Evolutionary conservation across 1,284 basidiomycete genomes (phyloP).

Genomic region (Flammula alnicola): DNA sequence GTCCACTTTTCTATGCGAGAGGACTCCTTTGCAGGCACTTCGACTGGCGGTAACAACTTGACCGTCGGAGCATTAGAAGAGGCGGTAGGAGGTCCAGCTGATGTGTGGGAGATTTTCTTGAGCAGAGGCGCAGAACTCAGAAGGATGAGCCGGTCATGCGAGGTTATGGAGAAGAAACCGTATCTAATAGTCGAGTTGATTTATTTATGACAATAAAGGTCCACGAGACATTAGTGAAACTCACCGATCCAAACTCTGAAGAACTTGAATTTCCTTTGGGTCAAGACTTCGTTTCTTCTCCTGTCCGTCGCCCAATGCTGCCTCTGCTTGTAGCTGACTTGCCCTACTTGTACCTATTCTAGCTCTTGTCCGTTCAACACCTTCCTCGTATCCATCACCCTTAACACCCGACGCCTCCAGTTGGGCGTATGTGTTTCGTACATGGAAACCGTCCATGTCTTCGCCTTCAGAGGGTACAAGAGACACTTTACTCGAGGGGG

Average conservation of each 20-base stretch:
- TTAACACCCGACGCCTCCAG: slow-evolving; percentile 85
- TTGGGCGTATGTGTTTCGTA: slow-evolving; percentile 87
- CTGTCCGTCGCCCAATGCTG: slow-evolving; percentile 55
- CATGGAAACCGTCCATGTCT: slow-evolving; percentile 85
- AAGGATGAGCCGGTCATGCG: slow-evolving; percentile 78
- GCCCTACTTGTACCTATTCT: slow-evolving; percentile 64
- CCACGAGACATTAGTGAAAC: slow-evolving; percentile 28
- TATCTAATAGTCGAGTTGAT: slow-evolving; percentile 58
- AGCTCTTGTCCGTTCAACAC: slow-evolving; percentile 92
- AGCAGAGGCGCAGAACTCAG: slow-evolving; percentile 66
- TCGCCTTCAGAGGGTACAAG: slow-evolving; percentile 75
- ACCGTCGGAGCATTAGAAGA: slow-evolving; percentile 44
- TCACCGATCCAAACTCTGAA: slow-evolving; percentile 82
- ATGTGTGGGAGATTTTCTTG: slow-evolving; percentile 58
- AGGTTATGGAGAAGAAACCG: slow-evolving; percentile 79
- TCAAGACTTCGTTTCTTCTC: slow-evolving; percentile 67
- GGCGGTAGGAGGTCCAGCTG: slow-evolving; percentile 48
- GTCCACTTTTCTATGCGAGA: slow-evolving; percentile 86
- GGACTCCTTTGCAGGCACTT: slow-evolving; percentile 63
- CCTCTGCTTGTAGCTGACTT: slow-evolving; percentile 59
- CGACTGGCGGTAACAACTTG: slow-evolving; percentile 50
- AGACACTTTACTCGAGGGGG: slow-evolving; percentile 56
- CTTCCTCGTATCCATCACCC: slow-evolving; percentile 91
- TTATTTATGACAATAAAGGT: not conserved
- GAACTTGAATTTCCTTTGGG: slow-evolving; percentile 65